Evolutionary conservation across 345 rosid genomes (phyloP), one percentile per base, ranked within the genome.

Genomic region (Lumnitzera littorea): DNA sequence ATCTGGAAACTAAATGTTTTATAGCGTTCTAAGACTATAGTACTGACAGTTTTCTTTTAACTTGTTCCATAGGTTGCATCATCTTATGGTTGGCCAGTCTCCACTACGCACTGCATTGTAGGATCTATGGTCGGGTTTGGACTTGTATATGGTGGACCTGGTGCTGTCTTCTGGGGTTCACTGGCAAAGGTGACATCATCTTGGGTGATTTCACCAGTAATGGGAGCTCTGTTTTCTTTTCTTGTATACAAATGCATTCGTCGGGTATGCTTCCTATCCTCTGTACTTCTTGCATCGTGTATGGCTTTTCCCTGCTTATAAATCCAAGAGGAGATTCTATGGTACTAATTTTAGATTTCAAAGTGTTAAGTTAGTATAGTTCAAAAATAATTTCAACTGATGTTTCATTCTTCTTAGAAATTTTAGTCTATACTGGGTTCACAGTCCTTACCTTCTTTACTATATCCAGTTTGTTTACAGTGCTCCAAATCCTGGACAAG

Each of bases 71-170:
- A 89, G 98, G 88, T 92, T 15, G 89, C 98, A 8, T 92, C 98
- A 15, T 92, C 82, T 67, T 92, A 67, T 60, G 97, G 97, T 16
- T 90, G 85, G 92, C 99, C 99, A 24, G 97, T 94, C 71, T 94
- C 99, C 2, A 94, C 99, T 53, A 94, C 99, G 10, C 97, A 94
- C 70, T 94, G 97, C 67, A 90, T 90, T 20, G 85, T 94, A 6
- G 99, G 97, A 73, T 84, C 97, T 20, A 94, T 94, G 99, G 99
- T 94, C 48, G 99, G 99, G 29, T 90, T 94, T 63, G 97, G 95
- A 13, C 88, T 94, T 12, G 89, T 80, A 10, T 94, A 94, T 65
- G 99, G 99, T 9, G 99, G 99, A 54, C 56, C 88, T 62, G 92
- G 91, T 36, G 96, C 99, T 0, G 97, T 94, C 70, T 94, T 94